Percentiles rank a stretch among this genome's conserved stretches.
phyloP scores from a whole-genome alignment of 2,329 filamentous ascomycete species.

The Akanthomyces muscarius region DNA sequence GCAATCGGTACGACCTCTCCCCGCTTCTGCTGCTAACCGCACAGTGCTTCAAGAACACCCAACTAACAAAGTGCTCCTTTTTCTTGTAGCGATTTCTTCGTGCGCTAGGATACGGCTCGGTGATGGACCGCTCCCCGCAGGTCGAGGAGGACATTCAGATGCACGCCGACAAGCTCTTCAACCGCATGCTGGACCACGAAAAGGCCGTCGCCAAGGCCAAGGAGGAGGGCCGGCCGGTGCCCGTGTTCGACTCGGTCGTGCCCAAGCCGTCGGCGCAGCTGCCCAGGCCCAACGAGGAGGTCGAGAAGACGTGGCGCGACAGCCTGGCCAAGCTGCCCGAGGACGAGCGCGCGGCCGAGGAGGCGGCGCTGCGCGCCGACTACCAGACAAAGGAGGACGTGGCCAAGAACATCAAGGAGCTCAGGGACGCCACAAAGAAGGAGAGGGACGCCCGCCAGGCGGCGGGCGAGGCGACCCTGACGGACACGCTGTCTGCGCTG shows the following conservation, averaged over 20 bases:
- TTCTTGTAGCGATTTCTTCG: constrained; percentile 71
- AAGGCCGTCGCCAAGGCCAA: constrained; percentile 65
- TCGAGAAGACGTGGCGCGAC: constrained; percentile 50
- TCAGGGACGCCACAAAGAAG: constrained; percentile 55
- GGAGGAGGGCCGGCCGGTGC: constrained; percentile 53
- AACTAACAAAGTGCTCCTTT: background rate
- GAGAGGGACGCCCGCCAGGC: constrained; percentile 45
- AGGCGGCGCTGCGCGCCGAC: constrained; percentile 61
- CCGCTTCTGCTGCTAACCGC: background rate
- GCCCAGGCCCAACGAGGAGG: constrained; percentile 37
- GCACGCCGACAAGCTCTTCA: constrained; percentile 88
- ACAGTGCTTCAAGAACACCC: background rate
- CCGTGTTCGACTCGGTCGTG: constrained; percentile 57
- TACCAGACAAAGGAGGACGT: constrained; percentile 57
- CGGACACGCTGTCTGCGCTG: constrained; percentile 28
- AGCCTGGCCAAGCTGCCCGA: constrained; percentile 55
- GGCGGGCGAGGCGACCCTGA: constrained; percentile 30
- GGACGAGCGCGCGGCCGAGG: constrained; percentile 57
- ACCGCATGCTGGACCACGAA: constrained; percentile 82
- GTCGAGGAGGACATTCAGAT: constrained; percentile 89
- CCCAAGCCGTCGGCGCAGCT: constrained; percentile 28
- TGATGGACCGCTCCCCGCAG: constrained; percentile 57
- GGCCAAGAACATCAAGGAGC: constrained; percentile 49
- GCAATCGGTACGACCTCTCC: constrained; percentile 60
- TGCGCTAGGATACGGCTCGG: constrained; percentile 79